phyloP scores from a whole-genome alignment of 305 asterid genomes.

The Plantago lanceolata region DNA sequence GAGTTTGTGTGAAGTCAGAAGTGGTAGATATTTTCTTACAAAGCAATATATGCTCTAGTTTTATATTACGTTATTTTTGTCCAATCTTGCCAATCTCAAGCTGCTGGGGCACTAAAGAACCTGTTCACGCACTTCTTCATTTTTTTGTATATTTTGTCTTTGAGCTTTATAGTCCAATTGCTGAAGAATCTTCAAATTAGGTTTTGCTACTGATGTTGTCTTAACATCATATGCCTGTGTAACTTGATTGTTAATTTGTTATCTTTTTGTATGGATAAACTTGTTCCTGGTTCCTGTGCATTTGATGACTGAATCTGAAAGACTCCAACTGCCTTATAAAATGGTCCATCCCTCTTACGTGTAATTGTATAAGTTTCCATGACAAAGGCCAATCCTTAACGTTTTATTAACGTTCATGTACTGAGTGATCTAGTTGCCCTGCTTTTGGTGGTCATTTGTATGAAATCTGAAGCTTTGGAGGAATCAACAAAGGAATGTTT shows the following conservation, averaged over 20 bases:
- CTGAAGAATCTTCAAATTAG: neutral
- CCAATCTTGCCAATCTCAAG: neutral
- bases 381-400: neutral
- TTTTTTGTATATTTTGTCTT: neutral
- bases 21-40: neutral
- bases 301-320: neutral
- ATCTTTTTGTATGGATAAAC: neutral
- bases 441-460: neutral
- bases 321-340: neutral
- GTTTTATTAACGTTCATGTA: neutral
- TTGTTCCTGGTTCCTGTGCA: neutral
- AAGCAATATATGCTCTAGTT: neutral
- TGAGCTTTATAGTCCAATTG: neutral
- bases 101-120: too few relatives aligned
- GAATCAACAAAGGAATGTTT: constrained; percentile 1
- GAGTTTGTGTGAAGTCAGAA: neutral
- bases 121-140: neutral
- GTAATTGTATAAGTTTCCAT: neutral
- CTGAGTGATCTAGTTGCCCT: neutral
- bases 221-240: neutral
- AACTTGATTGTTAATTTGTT: too few relatives aligned
- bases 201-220: neutral
- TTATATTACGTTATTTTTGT: neutral
- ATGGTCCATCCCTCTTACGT: neutral
- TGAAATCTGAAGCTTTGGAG: neutral